phyloP scores from a whole-genome alignment of 1,284 basidiomycete species.

The Naganishia sp. region DNA sequence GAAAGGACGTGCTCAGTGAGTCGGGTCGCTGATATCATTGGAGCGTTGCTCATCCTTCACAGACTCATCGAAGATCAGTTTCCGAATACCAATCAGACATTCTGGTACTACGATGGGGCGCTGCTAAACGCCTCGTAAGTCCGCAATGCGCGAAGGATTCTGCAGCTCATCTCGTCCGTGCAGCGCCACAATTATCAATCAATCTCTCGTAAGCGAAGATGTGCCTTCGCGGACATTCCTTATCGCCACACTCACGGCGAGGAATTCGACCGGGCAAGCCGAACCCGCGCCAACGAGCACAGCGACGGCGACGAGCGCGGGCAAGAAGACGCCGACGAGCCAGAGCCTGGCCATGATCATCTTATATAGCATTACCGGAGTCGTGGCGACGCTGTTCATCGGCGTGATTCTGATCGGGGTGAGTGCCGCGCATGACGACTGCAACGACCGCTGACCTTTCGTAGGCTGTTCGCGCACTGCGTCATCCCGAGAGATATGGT shows the following conservation, averaged over 20 bases:
- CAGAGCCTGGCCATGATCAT: conserved; percentile 62
- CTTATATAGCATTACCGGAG: conserved; percentile 80
- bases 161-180: conserved; percentile 59
- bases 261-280: conserved; percentile 61
- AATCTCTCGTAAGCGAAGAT: conserved; percentile 55
- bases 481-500: conserved; percentile 88
- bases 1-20: conserved; percentile 42
- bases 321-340: conserved; percentile 36
- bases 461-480: conserved; percentile 74
- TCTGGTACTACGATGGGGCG: conserved; percentile 60
- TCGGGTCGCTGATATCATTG: not conserved
- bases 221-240: conserved; percentile 61
- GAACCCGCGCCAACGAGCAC: conserved; percentile 35
- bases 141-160: conserved; percentile 53
- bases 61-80: conserved; percentile 69
- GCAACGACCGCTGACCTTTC: not conserved
- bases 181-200: conserved; percentile 56
- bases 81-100: conserved; percentile 58
- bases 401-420: conserved; percentile 78
- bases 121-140: conserved; percentile 46
- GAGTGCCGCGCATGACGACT: conserved; percentile 43
- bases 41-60: conserved; percentile 3
- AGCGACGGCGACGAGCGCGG: conserved; percentile 21
- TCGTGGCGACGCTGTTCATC: conserved; percentile 76
- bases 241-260: conserved; percentile 66